Evolutionary conservation across 177 flowering plant genomes (phyloP).

Genomic region (Vitis hybrid): DNA sequence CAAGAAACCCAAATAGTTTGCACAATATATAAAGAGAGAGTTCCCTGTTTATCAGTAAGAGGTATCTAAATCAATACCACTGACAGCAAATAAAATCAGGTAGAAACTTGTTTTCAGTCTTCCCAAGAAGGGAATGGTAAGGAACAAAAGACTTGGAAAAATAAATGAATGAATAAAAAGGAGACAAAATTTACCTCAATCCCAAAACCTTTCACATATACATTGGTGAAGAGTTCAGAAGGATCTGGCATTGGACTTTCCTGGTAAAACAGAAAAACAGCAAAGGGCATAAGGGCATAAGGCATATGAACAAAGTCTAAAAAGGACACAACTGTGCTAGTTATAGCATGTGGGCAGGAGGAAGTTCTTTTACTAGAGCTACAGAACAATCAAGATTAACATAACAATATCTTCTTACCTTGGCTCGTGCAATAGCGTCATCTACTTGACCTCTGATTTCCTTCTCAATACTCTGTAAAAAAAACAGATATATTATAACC

Average conservation of each 20-base stretch:
- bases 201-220: constrained; percentile 81
- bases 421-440: constrained; percentile 91
- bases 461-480: constrained; percentile 86
- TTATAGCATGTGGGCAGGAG: neutral
- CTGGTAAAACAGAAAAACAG: constrained; percentile 34
- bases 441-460: constrained; percentile 82
- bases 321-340: neutral
- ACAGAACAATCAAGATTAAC: too few species aligned
- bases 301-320: neutral
- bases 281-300: neutral
- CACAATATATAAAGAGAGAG: too few species aligned
- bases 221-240: constrained; percentile 80
- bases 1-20: too few species aligned
- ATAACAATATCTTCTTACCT: constrained; percentile 44
- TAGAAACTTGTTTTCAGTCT: neutral
- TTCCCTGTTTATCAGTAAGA: too few species aligned
- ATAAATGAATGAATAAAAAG: neutral
- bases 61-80: too few species aligned
- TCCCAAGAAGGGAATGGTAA: neutral
- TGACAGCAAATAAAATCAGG: neutral
- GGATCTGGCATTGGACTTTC: constrained; percentile 92
- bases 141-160: neutral
- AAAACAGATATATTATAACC: neutral
- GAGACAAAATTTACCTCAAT: constrained; percentile 58
- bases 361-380: neutral